Base-by-base conservation (phyloP, 176 grass and related monocot species). In the Rhynchospora pubera region DNA sequence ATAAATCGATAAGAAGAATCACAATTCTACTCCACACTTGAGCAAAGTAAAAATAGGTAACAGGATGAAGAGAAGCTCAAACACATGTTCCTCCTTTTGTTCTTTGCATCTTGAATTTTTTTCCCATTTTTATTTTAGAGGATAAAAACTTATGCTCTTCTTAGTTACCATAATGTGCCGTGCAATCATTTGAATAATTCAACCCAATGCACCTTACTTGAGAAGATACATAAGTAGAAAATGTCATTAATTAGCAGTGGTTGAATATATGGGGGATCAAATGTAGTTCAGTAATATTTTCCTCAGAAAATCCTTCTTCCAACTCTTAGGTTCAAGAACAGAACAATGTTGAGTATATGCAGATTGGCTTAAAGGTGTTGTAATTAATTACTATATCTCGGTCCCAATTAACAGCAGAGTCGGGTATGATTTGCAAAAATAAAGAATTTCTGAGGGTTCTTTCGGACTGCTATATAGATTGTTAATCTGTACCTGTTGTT, bases 401-500 rank as follows among this genome's bases (percentile, higher is more conserved):
- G 26, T 66, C 24, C 28, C 28, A 51, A 52, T 52, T 52, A 76
- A 39, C 13, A 66, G 71, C 71, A 76, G n/a, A 75, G 6, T 47
- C 19, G 42, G 1, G 42, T 4, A 9, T 67, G 24, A 66, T 44
- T 68, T n/a, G 39, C 34, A 69, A 69, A 45, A 69, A n/a, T 21
- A 69, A 44, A 39, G 8, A 69, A 16, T 8, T 69, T 69, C 7
- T 45, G n/a, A 69, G 65, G 7, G 65, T 45, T 69, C 44, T 45
- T 21, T 69, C 16, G 65, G 3, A 69, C 7, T 51, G 48, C 48
- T 51, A 51, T 39, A 39, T 69, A 23, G 19, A 69, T 68, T 69
- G 14, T 16, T 57, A 47, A 24, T 52, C 16, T 28, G 61, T 81
- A 89, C 88, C 88, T 89, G 96, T 70, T 93, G 89, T 83, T 88